Base-by-base conservation (phyloP, 305 asterid species). In the Fraxinus ornus region DNA sequence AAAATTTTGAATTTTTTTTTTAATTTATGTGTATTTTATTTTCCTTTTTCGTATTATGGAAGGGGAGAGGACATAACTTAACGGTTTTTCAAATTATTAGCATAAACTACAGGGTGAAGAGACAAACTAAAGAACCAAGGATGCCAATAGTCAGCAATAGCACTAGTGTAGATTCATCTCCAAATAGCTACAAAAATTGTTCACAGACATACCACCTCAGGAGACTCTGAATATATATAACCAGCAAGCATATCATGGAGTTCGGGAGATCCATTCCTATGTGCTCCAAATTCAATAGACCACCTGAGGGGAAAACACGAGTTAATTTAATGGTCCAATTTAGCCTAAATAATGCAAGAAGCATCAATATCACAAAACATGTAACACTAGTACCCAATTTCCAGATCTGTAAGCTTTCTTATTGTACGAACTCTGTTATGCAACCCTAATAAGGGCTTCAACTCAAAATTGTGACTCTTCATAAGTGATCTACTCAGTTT, bases 181-280 rank as follows among this genome's bases (percentile, higher is more conserved):
- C 35, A 60, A 72, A 82, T 44, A 85, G 81, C 76, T 35, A 44
- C 70, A 77, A 77, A 75, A 47, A 78, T 19, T 82, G 68, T 26
- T 76, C 70, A 19, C 32, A 66, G 68, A 83, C 82, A 30, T 90
- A 95, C 99, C 98, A 89, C 87, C 83, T 95, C 99, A 85, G 99
- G 97, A 62, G 95, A 95, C 86, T 94, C 98, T 26, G 97, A 87
- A 81, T 89, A 95, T 79, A 94, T 81, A 88, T 94, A 95, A 47
- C 93, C 98, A 75, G 97, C 99, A 75, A 94, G 87, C 98, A 95
- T 94, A 84, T 94, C 99, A 76, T 95, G 98, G 28, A 95, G 86
- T 87, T 95, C 98, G 57, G 96, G 96, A 87, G 98, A 93, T 86
- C 98, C 99, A 77, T 79, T 83, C 89, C 82, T 92, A 76, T 84